Conservation (phyloP, 306 rosid genomes). For the Malus asiatica region DNA sequence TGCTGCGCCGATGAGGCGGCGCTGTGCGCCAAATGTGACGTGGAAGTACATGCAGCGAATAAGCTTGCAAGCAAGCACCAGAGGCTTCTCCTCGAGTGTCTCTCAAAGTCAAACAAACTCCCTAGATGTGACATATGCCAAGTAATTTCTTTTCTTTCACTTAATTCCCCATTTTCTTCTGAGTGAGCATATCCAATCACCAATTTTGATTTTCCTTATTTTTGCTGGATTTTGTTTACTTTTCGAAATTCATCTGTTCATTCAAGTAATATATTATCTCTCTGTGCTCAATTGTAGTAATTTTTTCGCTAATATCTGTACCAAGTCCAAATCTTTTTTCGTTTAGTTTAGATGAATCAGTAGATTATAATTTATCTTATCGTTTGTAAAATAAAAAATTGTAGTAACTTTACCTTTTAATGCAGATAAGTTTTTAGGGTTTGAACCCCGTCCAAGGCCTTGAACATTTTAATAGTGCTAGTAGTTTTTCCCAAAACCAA, state of each 20-base stretch:
- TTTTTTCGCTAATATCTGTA: too few species aligned
- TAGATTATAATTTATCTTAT: too few species aligned
- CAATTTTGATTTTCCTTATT: too few species aligned
- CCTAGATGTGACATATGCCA: conserved; percentile 96
- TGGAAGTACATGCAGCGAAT: conserved; percentile 95
- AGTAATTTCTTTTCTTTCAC: conserved; percentile 27
- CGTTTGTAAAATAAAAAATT: too few species aligned
- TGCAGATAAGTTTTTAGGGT: too few species aligned
- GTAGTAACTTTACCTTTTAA: too few species aligned
- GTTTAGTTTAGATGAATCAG: too few species aligned
- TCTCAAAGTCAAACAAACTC: conserved; percentile 54
- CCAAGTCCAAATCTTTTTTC: not conserved
- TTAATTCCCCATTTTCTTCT: not conserved
- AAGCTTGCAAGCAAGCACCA: conserved; percentile 98
- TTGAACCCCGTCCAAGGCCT: too few species aligned
- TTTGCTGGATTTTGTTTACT: not conserved
- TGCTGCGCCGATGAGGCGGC: conserved; percentile 99
- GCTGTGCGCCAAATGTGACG: conserved; percentile 80
- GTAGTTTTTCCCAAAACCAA: too few species aligned
- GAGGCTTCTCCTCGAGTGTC: conserved; percentile 77
- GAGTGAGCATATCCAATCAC: not conserved
- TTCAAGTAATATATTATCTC: not conserved
- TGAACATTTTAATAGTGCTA: not conserved
- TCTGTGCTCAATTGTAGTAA: too few species aligned
- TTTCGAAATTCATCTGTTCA: not conserved